Conservation (phyloP, 1,139 yeast genomes). For the Scheffersomyces parashehatae region DNA sequence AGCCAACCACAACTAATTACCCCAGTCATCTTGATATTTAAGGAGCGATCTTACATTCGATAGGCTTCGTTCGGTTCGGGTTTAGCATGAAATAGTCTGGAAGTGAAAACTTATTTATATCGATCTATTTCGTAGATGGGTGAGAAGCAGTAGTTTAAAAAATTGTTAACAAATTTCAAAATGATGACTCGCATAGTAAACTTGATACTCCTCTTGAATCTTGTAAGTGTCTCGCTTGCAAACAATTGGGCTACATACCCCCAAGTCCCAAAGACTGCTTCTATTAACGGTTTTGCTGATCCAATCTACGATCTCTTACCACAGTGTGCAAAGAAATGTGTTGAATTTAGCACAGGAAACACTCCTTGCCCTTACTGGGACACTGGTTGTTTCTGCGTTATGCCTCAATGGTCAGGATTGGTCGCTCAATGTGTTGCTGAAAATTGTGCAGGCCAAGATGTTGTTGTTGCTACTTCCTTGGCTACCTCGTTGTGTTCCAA, state of each 20-base stretch:
- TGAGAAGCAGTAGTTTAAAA: too few species aligned
- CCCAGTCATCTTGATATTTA: too few species aligned
- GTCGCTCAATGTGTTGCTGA: slow-evolving; percentile 49
- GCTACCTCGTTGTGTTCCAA: slow-evolving; percentile 43
- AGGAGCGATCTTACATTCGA: too few species aligned
- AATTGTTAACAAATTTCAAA: too few species aligned
- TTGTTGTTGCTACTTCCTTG: slow-evolving; percentile 36
- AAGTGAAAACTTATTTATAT: too few species aligned
- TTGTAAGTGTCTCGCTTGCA: not conserved
- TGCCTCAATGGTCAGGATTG: slow-evolving; percentile 47
- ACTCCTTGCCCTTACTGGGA: slow-evolving; percentile 58
- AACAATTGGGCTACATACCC: slow-evolving; percentile 41
- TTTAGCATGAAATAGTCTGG: too few species aligned
- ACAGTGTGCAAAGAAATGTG: slow-evolving; percentile 46
- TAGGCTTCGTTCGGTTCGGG: too few species aligned
- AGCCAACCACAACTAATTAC: too few species aligned
- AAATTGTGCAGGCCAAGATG: slow-evolving; percentile 40
- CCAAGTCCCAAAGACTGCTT: slow-evolving; percentile 48
- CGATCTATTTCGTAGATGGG: too few species aligned
- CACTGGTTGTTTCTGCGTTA: slow-evolving; percentile 54
- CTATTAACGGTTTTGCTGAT: slow-evolving; percentile 55
- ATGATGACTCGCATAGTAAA: not conserved
- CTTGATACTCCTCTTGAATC: not conserved
- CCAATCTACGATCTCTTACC: slow-evolving; percentile 39
- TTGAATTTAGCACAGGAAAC: slow-evolving; percentile 29